Conservation (phyloP, 177 flowering plant species). For the Telopea speciosissima region DNA sequence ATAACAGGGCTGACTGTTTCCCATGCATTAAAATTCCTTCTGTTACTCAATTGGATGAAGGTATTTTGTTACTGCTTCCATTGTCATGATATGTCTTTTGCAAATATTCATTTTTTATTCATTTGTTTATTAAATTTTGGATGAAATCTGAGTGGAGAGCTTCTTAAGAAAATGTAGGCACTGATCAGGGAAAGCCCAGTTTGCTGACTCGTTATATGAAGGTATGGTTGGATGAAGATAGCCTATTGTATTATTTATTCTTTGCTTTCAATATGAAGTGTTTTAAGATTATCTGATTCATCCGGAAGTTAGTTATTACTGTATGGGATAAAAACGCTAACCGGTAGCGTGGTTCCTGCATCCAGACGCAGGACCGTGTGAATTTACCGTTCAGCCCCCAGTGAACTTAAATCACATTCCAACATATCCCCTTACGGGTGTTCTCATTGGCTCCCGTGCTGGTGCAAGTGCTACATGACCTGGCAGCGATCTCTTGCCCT, state of each 20-base stretch:
- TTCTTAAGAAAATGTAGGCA: slow-evolving; percentile 38
- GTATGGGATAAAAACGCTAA: no score
- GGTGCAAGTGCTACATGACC: no score
- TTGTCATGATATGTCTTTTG: neutral
- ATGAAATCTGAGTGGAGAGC: slow-evolving; percentile 16
- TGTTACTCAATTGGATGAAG: slow-evolving; percentile 45
- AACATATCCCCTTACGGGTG: no score
- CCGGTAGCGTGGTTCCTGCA: no score
- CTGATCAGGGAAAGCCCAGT: slow-evolving; percentile 55
- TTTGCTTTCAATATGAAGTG: neutral
- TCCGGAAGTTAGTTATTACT: neutral
- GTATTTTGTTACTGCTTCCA: slow-evolving; percentile 25
- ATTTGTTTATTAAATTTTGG: neutral
- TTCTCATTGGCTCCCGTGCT: no score
- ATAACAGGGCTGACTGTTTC: slow-evolving; percentile 81
- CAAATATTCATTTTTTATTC: neutral
- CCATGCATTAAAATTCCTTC: slow-evolving; percentile 72
- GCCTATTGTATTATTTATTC: neutral
- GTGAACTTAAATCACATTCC: no score
- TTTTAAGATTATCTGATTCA: neutral
- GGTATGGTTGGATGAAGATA: slow-evolving; percentile 32
- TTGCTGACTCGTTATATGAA: slow-evolving; percentile 83
- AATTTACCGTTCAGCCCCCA: no score
- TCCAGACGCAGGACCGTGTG: no score
- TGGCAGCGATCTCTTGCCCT: no score